Percentiles rank a stretch among this genome's conserved stretches.
Evolutionary conservation across 106 monocot species (phyloP).

Genomic region (Dioscorea dumetorum): DNA sequence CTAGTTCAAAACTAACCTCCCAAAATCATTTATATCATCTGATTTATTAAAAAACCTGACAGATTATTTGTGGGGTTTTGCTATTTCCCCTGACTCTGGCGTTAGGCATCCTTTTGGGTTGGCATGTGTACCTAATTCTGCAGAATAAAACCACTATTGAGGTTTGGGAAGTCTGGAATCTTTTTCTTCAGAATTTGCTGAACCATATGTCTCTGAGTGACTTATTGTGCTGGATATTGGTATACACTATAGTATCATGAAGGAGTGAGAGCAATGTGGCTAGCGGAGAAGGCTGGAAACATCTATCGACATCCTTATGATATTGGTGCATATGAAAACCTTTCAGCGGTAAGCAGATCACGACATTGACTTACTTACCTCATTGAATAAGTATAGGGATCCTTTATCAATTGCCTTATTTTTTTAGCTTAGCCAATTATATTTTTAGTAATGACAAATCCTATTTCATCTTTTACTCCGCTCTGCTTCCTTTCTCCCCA

Average conservation of each 20-base stretch:
- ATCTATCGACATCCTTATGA: conserved; percentile 87
- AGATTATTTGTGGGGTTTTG: conserved; percentile 89
- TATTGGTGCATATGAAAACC: conserved; percentile 89
- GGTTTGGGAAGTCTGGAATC: conserved; percentile 33
- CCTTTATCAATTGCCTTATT: no score
- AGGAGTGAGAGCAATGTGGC: conserved; percentile 96
- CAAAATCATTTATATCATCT: not conserved
- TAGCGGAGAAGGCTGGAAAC: conserved; percentile 86
- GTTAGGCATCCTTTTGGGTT: conserved; percentile 72
- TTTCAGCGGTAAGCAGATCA: conserved; percentile 43
- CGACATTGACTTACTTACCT: not conserved
- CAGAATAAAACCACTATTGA: conserved; percentile 99
- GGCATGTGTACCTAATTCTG: conserved; percentile 87
- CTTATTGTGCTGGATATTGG: conserved; percentile 1
- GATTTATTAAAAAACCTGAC: conserved; percentile 3
- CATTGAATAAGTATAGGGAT: no score
- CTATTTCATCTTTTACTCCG: not conserved
- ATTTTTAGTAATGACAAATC: no score
- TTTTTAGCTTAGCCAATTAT: no score
- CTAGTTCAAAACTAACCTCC: no score
- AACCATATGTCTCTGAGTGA: not conserved
- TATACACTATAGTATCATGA: conserved; percentile 78
- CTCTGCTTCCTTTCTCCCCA: not conserved
- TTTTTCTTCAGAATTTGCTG: not conserved
- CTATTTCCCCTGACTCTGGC: conserved; percentile 78